phyloP scores from a whole-genome alignment of 2,329 filamentous ascomycete genomes.

The Alternaria gaisen region DNA sequence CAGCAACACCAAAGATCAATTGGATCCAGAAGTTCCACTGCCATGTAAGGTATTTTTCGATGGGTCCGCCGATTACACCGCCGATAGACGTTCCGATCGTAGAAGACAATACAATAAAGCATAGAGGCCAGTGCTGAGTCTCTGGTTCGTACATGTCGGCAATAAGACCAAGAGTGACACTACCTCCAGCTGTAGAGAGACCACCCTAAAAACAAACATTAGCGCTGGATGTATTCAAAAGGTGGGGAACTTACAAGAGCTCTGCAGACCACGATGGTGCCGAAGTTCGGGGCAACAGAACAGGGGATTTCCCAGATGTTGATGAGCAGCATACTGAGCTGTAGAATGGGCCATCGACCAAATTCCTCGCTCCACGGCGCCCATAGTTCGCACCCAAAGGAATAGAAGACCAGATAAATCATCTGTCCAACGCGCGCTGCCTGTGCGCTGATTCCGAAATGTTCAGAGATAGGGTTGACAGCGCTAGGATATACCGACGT shows the following conservation, averaged over 20 bases:
- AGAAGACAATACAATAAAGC: conserved; percentile 60
- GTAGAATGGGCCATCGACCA: conserved; percentile 64
- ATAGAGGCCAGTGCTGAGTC: conserved; percentile 67
- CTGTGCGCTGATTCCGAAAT: conserved; percentile 61
- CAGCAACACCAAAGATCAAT: conserved; percentile 75
- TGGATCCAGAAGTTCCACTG: conserved; percentile 84
- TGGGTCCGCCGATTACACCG: conserved; percentile 69
- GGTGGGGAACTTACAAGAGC: conserved; percentile 62
- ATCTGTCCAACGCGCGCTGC: conserved; percentile 35
- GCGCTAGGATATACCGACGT: conserved; percentile 64
- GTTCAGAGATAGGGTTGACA: conserved; percentile 60
- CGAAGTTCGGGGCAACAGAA: conserved; percentile 69
- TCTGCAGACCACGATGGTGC: conserved; percentile 69
- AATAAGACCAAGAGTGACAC: conserved; percentile 69
- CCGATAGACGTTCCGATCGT: conserved; percentile 78
- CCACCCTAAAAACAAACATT: conserved; percentile 49
- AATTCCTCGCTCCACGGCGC: conserved; percentile 82
- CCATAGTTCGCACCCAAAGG: conserved; percentile 87
- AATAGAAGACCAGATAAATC: conserved; percentile 76
- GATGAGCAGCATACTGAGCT: conserved; percentile 67
- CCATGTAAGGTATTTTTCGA: conserved; percentile 64
- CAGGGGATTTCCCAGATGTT: conserved; percentile 75
- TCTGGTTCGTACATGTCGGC: conserved; percentile 68
- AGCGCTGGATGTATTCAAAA: conserved; percentile 64
- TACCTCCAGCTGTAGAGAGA: conserved; percentile 65